Evolutionary conservation across 2,329 filamentous ascomycete genomes (phyloP).

Genomic region (Periconia digitata): DNA sequence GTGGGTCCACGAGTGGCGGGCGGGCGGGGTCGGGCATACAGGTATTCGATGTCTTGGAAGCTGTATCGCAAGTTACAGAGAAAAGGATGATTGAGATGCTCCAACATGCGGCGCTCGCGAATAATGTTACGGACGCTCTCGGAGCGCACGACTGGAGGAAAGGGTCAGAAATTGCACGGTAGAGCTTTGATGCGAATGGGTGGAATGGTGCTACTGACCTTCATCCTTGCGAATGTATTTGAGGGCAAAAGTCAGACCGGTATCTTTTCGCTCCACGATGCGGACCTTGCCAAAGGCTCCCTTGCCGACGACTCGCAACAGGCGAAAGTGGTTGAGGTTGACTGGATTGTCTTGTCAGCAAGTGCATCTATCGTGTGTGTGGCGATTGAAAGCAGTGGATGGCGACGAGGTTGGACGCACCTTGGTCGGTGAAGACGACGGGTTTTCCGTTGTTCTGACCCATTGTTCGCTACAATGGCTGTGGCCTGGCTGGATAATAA

Average conservation of each 20-base stretch:
- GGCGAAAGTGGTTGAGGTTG: slow-evolving; percentile 94
- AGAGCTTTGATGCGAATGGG: too few relatives aligned
- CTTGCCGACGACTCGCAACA: slow-evolving; percentile 93
- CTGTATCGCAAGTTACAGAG: slow-evolving; percentile 98
- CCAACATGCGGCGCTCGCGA: slow-evolving; percentile 94
- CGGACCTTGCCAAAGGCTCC: slow-evolving; percentile 98
- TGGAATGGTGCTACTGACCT: slow-evolving; percentile 58
- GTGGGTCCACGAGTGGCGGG: not conserved
- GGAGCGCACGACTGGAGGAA: slow-evolving; percentile 79
- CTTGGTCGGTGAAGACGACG: slow-evolving; percentile 89
- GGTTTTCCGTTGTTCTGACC: slow-evolving; percentile 95
- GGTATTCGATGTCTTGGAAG: slow-evolving; percentile 98
- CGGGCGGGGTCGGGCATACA: slow-evolving; percentile 60
- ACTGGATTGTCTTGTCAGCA: slow-evolving; percentile 56
- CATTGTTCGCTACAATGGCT: slow-evolving; percentile 58
- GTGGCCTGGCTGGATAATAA: slow-evolving; percentile 15
- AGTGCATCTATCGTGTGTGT: too few relatives aligned
- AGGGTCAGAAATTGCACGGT: slow-evolving; percentile 32
- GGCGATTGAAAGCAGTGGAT: not conserved
- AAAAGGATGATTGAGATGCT: slow-evolving; percentile 96
- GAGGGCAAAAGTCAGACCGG: slow-evolving; percentile 86
- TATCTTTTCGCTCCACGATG: slow-evolving; percentile 97
- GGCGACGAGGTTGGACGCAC: slow-evolving; percentile 52
- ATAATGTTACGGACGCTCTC: slow-evolving; percentile 99
- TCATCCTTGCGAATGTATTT: slow-evolving; percentile 99